Base-by-base conservation (phyloP, 768 basidiomycete species). In the Lactifluus pinguis region DNA sequence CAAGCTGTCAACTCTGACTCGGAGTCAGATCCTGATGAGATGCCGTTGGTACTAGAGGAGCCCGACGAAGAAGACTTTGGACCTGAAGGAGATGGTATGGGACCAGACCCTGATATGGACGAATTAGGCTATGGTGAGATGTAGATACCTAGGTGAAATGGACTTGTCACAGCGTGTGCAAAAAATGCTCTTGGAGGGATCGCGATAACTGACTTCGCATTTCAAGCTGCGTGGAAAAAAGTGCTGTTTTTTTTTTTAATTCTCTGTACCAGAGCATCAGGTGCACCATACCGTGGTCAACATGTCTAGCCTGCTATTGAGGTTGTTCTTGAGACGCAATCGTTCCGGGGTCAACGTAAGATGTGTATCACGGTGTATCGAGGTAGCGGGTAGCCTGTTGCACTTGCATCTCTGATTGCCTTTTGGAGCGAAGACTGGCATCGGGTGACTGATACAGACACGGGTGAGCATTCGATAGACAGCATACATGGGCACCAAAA, bases 381-480 rank as follows among this genome's bases (percentile, higher is more conserved):
- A n/a, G n/a, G n/a, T n/a, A n/a, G n/a, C n/a, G n/a, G 6, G 62
- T 54, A 8, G 70, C 32, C 10, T 65, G 58, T 2, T 69, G 45
- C 3, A 68, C 68, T 70, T 88, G 86, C 0, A 80, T 67, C 69
- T 8, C 86, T 85, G 7, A 88, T 64, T 45, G 80, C 73, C 38
- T 78, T 79, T 65, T 83, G 83, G 30, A 88, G 70, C 65, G 83
- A 80, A 2, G 74, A 76, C 68, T 89, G 86, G 62, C 79, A 80
- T 65, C 84, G 77, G 65, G 84, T 85, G 9, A 83, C 87, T 89
- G 21, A 57, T 15, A 19, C 50, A 45, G 55, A 42, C 57, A 45
- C n/a, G n/a, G n/a, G n/a, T n/a, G n/a, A n/a, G n/a, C n/a, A n/a
- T n/a, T n/a, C n/a, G n/a, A n/a, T n/a, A n/a, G n/a, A n/a, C n/a